Percentiles rank a stretch among this genome's conserved stretches.
phyloP scores from a whole-genome alignment of 176 grass and related monocot genomes.

The Elymus sibiricus region DNA sequence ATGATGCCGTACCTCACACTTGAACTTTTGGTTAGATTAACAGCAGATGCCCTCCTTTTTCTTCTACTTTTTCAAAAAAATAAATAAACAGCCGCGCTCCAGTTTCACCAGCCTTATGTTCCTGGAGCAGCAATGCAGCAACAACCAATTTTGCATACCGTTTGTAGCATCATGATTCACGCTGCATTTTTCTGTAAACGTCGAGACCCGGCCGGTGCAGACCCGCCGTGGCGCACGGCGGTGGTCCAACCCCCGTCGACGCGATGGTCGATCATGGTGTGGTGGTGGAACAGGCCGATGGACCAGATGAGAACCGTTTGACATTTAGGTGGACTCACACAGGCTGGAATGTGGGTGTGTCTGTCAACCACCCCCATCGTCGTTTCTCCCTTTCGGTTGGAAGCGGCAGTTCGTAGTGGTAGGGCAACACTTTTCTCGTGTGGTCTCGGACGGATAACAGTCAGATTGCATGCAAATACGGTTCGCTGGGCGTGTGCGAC shows the following conservation, averaged over 20 bases:
- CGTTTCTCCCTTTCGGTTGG: conserved; percentile 21
- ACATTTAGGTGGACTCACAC: not conserved
- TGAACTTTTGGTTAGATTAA: not conserved
- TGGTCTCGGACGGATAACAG: conserved; percentile 4
- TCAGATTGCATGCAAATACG: conserved; percentile 12
- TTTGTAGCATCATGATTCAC: not conserved
- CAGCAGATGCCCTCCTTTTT: not conserved
- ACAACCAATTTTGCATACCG: not conserved
- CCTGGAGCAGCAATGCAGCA: not conserved
- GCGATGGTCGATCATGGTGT: not conserved
- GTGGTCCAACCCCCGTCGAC: no score
- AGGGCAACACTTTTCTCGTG: conserved; percentile 17
- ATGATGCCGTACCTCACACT: not conserved
- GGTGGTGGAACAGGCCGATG: not conserved
- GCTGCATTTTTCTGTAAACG: not conserved
- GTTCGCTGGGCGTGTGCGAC: conserved; percentile 23
- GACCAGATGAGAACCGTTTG: not conserved
- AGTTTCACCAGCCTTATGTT: not conserved
- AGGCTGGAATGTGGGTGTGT: conserved; percentile 12
- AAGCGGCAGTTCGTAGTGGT: not conserved
- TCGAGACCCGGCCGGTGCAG: not conserved
- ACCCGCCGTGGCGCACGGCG: no score
- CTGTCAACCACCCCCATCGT: not conserved
- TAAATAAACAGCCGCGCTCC: no score
- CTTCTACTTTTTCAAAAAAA: no score